phyloP scores from a whole-genome alignment of 2,329 filamentous ascomycete genomes.

The Neonectria magnoliae region DNA sequence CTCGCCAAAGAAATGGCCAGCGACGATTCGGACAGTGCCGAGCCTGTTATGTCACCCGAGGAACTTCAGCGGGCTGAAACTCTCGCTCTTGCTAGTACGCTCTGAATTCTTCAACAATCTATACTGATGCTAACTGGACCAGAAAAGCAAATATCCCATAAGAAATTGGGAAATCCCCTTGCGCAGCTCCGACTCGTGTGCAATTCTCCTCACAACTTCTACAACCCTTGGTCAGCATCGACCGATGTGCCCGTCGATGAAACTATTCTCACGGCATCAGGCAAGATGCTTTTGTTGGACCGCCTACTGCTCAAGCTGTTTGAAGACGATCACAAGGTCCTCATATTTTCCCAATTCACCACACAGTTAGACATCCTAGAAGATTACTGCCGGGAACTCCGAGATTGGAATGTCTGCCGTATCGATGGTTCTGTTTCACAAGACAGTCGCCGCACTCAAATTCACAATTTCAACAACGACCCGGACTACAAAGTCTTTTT shows the following conservation, averaged over 20 bases:
- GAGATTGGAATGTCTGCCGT: slow-evolving; percentile 83
- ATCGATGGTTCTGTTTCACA: slow-evolving; percentile 92
- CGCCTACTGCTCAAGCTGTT: slow-evolving; percentile 83
- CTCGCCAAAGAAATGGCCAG: slow-evolving; percentile 70
- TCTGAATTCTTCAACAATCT: accelerated
- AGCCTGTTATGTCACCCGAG: slow-evolving; percentile 57
- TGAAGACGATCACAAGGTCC: slow-evolving; percentile 80
- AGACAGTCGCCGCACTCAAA: slow-evolving; percentile 73
- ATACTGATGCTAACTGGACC: slow-evolving; percentile 38
- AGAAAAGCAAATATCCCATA: slow-evolving; percentile 86
- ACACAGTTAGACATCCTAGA: slow-evolving; percentile 91
- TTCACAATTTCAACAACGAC: slow-evolving; percentile 76
- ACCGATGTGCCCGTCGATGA: slow-evolving; percentile 75
- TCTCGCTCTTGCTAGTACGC: slow-evolving; percentile 79
- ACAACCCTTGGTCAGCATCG: slow-evolving; percentile 82
- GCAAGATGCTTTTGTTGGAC: slow-evolving; percentile 96
- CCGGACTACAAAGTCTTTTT: slow-evolving; percentile 79
- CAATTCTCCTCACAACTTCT: slow-evolving; percentile 96
- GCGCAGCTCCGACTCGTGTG: slow-evolving; percentile 93
- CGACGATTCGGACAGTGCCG: slow-evolving; percentile 47
- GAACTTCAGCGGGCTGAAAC: slow-evolving; percentile 74
- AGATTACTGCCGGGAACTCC: slow-evolving; percentile 81
- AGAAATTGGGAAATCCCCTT: slow-evolving; percentile 92
- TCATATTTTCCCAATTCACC: slow-evolving; percentile 97
- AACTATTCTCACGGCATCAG: slow-evolving; percentile 84